Percentiles rank a stretch among this genome's conserved stretches.
Conservation (phyloP, 1,139 yeast genomes). For the Blastobotrys capitulatus region DNA sequence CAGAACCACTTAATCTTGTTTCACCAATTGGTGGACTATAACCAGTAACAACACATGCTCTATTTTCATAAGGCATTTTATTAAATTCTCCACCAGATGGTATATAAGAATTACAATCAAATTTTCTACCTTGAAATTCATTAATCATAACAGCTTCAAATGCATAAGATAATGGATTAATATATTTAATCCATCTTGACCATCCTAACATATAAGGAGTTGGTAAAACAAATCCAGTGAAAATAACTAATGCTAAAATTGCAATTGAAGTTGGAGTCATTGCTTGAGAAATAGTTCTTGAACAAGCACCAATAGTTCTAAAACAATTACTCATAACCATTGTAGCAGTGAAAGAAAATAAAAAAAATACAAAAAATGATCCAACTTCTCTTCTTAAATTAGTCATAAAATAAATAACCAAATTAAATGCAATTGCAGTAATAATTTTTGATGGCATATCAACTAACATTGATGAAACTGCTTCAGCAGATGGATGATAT, state of each 20-base stretch:
- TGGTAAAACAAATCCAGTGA: constrained; percentile 71
- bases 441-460: constrained; percentile 60
- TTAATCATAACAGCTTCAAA: constrained; percentile 65
- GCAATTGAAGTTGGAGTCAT: constrained; percentile 68
- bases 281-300: constrained; percentile 57
- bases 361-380: constrained; percentile 58
- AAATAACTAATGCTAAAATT: constrained; percentile 56
- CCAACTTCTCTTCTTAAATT: constrained; percentile 63
- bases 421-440: constrained; percentile 53
- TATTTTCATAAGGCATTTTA: constrained; percentile 35
- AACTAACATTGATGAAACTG: constrained; percentile 60
- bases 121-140: constrained; percentile 47
- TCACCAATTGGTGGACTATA: constrained; percentile 38
- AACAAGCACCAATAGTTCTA: constrained; percentile 62
- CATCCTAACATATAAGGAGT: constrained; percentile 64
- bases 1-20: constrained; percentile 50
- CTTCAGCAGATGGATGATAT: constrained; percentile 75
- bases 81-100: constrained; percentile 50
- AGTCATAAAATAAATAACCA: constrained; percentile 61
- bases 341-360: constrained; percentile 50
- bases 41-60: constrained; percentile 61
- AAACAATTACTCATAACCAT: constrained; percentile 67
- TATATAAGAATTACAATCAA: constrained; percentile 41
- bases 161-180: constrained; percentile 64
- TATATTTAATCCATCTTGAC: constrained; percentile 74